A percentile compares a stretch with the other conserved stretches of the same genome.
Evolutionary conservation across 345 rosid species (phyloP).

Genomic region (Raphanus sativus): DNA sequence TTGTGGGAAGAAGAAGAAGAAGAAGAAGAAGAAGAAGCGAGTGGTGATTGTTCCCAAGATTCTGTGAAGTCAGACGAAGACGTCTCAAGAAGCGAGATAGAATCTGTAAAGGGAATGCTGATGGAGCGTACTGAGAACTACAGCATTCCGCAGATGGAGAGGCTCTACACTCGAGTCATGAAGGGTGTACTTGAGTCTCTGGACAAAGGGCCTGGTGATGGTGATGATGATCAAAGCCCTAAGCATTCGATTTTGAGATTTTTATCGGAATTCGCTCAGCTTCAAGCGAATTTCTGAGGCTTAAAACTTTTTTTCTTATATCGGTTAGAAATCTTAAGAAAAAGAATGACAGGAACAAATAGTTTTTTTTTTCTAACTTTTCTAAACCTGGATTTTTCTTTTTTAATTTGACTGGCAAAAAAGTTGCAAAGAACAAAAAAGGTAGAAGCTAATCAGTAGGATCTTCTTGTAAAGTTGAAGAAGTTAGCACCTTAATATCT

Average conservation of each 20-base stretch:
- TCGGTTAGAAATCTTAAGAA: slow-evolving; percentile 19
- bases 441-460: slow-evolving; percentile 18
- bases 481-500: slow-evolving; percentile 2
- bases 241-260: slow-evolving; percentile 82
- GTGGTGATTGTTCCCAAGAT: slow-evolving; percentile 34
- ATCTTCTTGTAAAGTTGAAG: slow-evolving; percentile 26
- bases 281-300: slow-evolving; percentile 65
- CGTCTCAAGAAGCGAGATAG: slow-evolving; percentile 42
- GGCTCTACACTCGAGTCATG: slow-evolving; percentile 71
- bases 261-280: slow-evolving; percentile 71
- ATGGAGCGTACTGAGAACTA: slow-evolving; percentile 59
- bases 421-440: slow-evolving; percentile 15
- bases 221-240: slow-evolving; percentile 48
- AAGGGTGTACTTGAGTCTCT: slow-evolving; percentile 64
- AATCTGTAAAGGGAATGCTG: slow-evolving; percentile 47
- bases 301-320: slow-evolving; percentile 19
- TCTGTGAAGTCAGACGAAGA: slow-evolving; percentile 47
- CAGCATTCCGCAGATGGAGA: slow-evolving; percentile 83
- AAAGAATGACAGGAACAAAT: slow-evolving; percentile 21
- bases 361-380: neutral
- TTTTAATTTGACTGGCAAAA: neutral
- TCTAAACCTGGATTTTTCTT: slow-evolving; percentile 1
- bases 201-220: slow-evolving; percentile 43
- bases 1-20: too few relatives aligned
- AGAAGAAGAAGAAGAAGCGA: slow-evolving; percentile 18